These are phyloP conservation scores for Fusarium proliferatum DNA, from an alignment of 2,329 filamentous ascomycete species.

Conservation along the genomic window DNA sequence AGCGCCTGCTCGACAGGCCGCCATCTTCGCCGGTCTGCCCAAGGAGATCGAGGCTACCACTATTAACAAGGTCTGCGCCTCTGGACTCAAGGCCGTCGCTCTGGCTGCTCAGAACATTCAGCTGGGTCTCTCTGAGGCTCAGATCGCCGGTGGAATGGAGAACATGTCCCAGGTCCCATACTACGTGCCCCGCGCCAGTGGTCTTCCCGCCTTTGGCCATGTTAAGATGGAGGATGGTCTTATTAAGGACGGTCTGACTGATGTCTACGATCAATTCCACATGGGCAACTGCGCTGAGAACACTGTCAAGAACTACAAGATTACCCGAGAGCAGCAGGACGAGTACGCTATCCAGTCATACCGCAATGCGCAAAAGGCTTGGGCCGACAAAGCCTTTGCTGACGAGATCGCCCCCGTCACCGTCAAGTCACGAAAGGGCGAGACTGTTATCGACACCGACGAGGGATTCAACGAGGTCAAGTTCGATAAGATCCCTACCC, in stretches of 20 bases:
- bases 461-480: slow-evolving; percentile 92
- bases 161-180: slow-evolving; percentile 96
- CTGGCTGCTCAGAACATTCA: slow-evolving; percentile 96
- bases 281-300: slow-evolving; percentile 98
- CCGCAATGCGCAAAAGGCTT: slow-evolving; percentile 88
- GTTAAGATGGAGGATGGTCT: slow-evolving; percentile 90
- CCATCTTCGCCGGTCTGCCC: slow-evolving; percentile 87
- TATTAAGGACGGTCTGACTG: slow-evolving; percentile 93
- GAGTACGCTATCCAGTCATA: slow-evolving; percentile 91
- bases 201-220: slow-evolving; percentile 86
- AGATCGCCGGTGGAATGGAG: slow-evolving; percentile 96
- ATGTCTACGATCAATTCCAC: slow-evolving; percentile 96
- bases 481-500: slow-evolving; percentile 82
- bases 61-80: slow-evolving; percentile 98
- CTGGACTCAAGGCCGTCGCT: slow-evolving; percentile 90
- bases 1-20: slow-evolving; percentile 89
- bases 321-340: slow-evolving; percentile 89
- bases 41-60: slow-evolving; percentile 87
- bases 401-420: slow-evolving; percentile 93
- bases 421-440: slow-evolving; percentile 85
- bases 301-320: slow-evolving; percentile 86
- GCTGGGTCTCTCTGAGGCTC: slow-evolving; percentile 86
- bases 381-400: slow-evolving; percentile 82
- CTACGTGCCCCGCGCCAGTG: slow-evolving; percentile 85
- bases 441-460: slow-evolving; percentile 81